These are phyloP conservation scores for Fraxinus albicans DNA, from an alignment of 305 asterid species.

Conservation along the genomic window DNA sequence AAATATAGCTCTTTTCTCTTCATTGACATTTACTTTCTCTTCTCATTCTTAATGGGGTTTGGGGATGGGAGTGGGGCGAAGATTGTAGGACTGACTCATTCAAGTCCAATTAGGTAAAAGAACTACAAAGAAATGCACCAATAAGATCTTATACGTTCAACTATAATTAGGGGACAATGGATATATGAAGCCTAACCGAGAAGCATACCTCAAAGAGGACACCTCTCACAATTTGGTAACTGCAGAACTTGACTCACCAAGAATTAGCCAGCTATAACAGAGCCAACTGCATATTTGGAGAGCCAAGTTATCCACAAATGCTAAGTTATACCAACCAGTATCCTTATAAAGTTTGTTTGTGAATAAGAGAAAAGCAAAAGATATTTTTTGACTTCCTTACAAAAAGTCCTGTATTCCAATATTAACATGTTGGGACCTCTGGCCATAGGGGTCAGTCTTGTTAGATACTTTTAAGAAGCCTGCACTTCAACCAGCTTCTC, in stretches of 20 bases:
- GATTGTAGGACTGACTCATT: constrained; percentile 1
- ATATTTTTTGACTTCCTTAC: constrained; percentile 43
- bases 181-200: constrained; percentile 50
- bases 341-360: constrained; percentile 19
- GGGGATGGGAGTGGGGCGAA: neutral
- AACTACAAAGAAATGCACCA: constrained; percentile 20
- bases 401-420: constrained; percentile 45
- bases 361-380: constrained; percentile 33
- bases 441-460: constrained; percentile 57
- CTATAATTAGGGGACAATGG: constrained; percentile 36
- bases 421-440: constrained; percentile 55
- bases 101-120: constrained; percentile 10
- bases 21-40: neutral
- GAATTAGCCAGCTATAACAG: constrained; percentile 58
- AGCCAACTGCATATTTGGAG: constrained; percentile 73
- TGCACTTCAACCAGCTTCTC: constrained; percentile 76
- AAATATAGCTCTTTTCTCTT: neutral
- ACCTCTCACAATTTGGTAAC: constrained; percentile 71
- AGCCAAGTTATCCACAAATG: constrained; percentile 41
- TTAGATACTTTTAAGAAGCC: constrained; percentile 65
- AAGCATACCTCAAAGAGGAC: constrained; percentile 91
- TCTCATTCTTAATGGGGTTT: constrained; percentile 4
- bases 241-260: constrained; percentile 67
- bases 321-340: constrained; percentile 17
- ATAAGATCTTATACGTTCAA: constrained; percentile 3